Evolutionary conservation across 345 rosid species (phyloP), one percentile per base, ranked within the genome.

Genomic region (Murraya koenigii): DNA sequence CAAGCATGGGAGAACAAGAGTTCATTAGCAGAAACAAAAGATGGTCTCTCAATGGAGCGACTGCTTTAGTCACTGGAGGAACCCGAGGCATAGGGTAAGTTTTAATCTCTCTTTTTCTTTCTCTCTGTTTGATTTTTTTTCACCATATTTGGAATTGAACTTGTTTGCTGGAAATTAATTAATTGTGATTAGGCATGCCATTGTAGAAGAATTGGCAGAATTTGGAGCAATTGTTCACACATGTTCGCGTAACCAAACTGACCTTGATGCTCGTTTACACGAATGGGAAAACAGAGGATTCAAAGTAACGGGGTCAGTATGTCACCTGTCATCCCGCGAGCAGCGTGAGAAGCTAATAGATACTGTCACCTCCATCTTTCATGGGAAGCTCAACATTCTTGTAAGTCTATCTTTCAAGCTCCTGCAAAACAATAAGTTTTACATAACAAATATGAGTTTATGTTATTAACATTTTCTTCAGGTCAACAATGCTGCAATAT

Each of bases 301-400:
- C 56, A 75, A 80, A 70, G 88, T 88, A 36, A 86, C 76, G 8
- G 92, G 90, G 23, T 88, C 94, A 0, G 87, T 80, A 0, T 88
- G 90, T 79, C 88, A 87, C 68, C 52, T 76, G 6, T 77, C 84
- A 44, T 71, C 28, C 3, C 74, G 65, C 39, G 74, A 79, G 6
- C 82, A 87, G 7, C 80, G 89, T 55, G 87, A 82, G 44, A 81
- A 80, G 73, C 83, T 90, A 1, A 85, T 88, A 81, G 77, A 87
- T 47, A 76, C 78, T 3, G 87, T 87, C 71, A 80, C 88, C 59
- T 80, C 90, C 20, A 8, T 65, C 15, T 90, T 88, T 75, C 30
- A 81, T 54, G 88, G 87, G 4, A 90, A 87, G 75, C 90, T 90
- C 14, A 87, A 85, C 79, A 90, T 88, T 72, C 85, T 90, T 54